Percentiles rank a stretch among this genome's conserved stretches.
These are phyloP conservation scores for Acer saccharum DNA, from an alignment of 345 rosid genomes.

Conservation along the genomic window DNA sequence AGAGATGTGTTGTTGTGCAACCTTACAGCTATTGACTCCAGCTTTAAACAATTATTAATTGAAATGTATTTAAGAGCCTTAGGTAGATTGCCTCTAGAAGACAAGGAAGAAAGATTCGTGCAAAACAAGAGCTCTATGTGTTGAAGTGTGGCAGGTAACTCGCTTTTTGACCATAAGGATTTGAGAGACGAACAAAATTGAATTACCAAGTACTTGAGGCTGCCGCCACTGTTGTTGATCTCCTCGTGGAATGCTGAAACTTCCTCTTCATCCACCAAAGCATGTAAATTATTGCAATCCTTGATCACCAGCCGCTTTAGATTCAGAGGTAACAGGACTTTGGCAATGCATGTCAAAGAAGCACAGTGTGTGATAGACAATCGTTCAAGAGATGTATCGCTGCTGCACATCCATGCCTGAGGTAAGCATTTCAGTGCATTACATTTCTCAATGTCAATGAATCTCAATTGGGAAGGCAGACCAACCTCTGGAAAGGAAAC, in stretches of 20 bases:
- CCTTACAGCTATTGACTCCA: conserved; percentile 11
- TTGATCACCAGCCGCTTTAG: not conserved
- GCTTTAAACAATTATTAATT: not conserved
- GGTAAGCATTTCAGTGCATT: conserved; percentile 2
- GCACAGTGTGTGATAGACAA: not conserved
- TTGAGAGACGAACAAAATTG: not conserved
- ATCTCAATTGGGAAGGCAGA: conserved; percentile 8
- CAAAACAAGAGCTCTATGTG: not conserved
- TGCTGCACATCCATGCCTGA: not conserved
- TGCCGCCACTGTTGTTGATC: no score
- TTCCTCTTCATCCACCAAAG: not conserved
- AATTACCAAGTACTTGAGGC: not conserved
- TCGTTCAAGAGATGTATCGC: not conserved
- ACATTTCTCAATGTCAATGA: not conserved
- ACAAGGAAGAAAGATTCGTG: not conserved
- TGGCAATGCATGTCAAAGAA: conserved; percentile 8
- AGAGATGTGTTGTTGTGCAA: conserved; percentile 5
- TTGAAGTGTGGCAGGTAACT: conserved; percentile 7
- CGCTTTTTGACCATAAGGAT: not conserved
- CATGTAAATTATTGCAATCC: not conserved
- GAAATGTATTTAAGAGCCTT: not conserved
- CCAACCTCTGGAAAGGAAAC: conserved; percentile 3
- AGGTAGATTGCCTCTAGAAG: conserved; percentile 6
- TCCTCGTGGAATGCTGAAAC: no score
- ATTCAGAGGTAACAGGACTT: not conserved